Evolutionary conservation across 2,329 filamentous ascomycete genomes (phyloP).

Genomic region (Alternaria triticimaculans): DNA sequence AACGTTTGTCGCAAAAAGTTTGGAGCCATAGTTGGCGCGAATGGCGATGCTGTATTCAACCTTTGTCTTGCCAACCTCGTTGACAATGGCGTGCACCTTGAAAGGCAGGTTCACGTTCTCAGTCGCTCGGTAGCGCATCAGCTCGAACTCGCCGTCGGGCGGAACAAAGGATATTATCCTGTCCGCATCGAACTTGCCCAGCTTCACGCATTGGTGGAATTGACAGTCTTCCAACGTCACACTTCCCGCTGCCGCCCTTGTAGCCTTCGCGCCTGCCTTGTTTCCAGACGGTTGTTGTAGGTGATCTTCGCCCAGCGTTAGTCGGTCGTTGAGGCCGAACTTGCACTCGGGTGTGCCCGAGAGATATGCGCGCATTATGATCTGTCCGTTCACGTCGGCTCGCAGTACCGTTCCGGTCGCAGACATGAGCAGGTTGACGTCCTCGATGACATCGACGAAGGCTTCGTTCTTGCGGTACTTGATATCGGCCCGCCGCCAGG

Average conservation of each 20-base stretch:
- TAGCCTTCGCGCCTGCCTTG: conserved; percentile 81
- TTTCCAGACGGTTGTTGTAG: conserved; percentile 74
- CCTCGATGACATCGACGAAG: conserved; percentile 98
- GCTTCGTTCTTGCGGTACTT: conserved; percentile 99
- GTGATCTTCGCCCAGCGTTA: conserved; percentile 76
- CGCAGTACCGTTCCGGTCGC: conserved; percentile 92
- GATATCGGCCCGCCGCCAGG: conserved; percentile 96
- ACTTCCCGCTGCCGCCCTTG: conserved; percentile 91
- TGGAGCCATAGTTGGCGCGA: conserved; percentile 93
- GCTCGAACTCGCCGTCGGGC: conserved; percentile 95
- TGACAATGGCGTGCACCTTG: conserved; percentile 98
- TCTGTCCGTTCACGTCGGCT: conserved; percentile 95
- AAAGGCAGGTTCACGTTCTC: conserved; percentile 99
- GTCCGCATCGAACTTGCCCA: conserved; percentile 95
- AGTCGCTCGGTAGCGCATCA: conserved; percentile 97
- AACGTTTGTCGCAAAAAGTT: conserved; percentile 97
- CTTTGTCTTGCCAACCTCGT: conserved; percentile 94
- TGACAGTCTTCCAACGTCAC: conserved; percentile 98
- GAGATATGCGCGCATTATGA: conserved; percentile 97
- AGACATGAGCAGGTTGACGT: conserved; percentile 99
- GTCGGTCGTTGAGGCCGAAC: conserved; percentile 94
- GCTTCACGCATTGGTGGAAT: conserved; percentile 98
- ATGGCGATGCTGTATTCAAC: conserved; percentile 99
- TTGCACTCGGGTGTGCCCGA: conserved; percentile 98
- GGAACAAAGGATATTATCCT: conserved; percentile 97